Evolutionary conservation across 116 monocot genomes (phyloP), one percentile per base, ranked within the genome.

Genomic region (Dioscorea cayenensis): DNA sequence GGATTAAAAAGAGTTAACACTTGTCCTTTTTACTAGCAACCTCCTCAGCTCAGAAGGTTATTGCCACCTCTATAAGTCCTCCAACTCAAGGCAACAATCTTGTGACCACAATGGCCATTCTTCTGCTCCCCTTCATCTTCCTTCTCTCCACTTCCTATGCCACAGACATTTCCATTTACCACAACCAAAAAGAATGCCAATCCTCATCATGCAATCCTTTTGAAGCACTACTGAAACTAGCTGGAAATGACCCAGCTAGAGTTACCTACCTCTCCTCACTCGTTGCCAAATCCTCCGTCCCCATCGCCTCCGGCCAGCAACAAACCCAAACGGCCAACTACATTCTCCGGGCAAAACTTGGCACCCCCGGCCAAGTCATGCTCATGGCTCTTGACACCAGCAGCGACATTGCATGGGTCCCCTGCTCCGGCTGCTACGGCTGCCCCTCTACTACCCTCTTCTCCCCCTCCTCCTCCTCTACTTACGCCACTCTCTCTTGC

Each of bases 361-460:
- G 96, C 61, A 75, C 92, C 11, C 96, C 96, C 0, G 76, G 75
- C 7, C 92, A 96, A 75, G 65, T 68, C 69, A 81, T 96, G 78
- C 81, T 77, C 74, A 86, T 90, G 64, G 83, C 82, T 68, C 84
- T 96, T 60, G 96, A 96, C 77, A 86, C 91, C 66, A 80, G 86
- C 86, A 70, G 77, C 69, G 94, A 94, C 72, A 63, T 80, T 14
- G 66, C 91, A 0, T 94, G 83, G 84, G 76, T 84, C 21, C 88
- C 88, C 28, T 90, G 90, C 80, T 55, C 85, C 23, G 81, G 84
- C 6, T 90, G 94, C 85, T 5, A 36, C 58, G 74, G 75, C 16
- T 94, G 90, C 78, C 72, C 82, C 23, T 16, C 85, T 23, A 37
- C 82, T 4, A 67, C 60, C 49, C 16, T 79, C 66, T 70, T 78